Evolutionary conservation across 2,329 filamentous ascomycete species (phyloP), one percentile per base, ranked within the genome.

Genomic region (Pseudogymnoascus sp.): DNA sequence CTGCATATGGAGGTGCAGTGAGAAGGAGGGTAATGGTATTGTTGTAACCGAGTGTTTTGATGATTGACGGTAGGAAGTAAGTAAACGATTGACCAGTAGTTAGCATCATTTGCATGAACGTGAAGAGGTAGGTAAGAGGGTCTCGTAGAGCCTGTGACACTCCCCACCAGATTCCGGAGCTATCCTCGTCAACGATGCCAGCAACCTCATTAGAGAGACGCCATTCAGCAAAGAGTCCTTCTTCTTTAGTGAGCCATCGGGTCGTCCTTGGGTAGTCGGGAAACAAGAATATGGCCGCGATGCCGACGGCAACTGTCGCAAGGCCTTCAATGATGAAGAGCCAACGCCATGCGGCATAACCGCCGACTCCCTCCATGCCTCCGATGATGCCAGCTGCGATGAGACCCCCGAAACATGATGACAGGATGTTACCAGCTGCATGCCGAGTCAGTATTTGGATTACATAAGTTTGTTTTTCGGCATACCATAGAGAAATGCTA

Each of bases 371-470:
- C 62, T 85, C 76, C 78, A 86, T 82, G 64, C 81, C 81, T 38
- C 78, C 81, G 62, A 84, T 70, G 5, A 85, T 81, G 14, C 81
- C 83, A 0, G 82, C 81, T 3, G 78, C 83, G 41, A 86, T 78
- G 2, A 86, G 75, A 0, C 82, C 81, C 0, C 81, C 83, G 67
- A 86, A 86, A 59, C 81, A 81, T 54, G 82, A 83, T 54, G 82
- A 82, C 65, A 85, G 78, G 64, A 84, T 78, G 67, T 83, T 84
- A 2, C 81, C 81, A 63, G 81, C 81, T 43, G 39, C 39, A 43
- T 28, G 25, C 4, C 60, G 12, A 50, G 16, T 25, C n/a, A 37
- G 25, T 57, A 36, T 28, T 39, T 35, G 43, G 20, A 38, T 39
- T n/a, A 7, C 4, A 30, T n/a, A 22, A 18, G 18, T 39, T 22